Evolutionary conservation across 495 filamentous ascomycete species (phyloP).

Genomic region (Neurospora pannonica): DNA sequence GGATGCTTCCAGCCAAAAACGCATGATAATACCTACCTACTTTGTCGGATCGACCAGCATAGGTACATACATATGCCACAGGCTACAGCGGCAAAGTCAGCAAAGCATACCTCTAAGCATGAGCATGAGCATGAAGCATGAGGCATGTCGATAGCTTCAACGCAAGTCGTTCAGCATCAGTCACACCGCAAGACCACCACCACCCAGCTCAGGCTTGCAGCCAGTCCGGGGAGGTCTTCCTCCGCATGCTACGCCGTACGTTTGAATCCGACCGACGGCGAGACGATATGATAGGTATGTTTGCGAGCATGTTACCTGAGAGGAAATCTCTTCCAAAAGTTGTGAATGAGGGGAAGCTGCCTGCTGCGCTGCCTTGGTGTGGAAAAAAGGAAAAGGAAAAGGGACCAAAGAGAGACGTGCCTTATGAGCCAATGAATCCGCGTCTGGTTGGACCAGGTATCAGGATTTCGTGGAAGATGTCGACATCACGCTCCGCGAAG

Average conservation of each 20-base stretch:
- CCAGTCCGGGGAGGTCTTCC: not conserved
- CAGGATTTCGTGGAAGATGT: not conserved
- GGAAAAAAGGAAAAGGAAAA: not conserved
- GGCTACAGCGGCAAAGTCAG: not conserved
- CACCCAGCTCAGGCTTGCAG: not conserved
- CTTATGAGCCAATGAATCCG: not conserved
- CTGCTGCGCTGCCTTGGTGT: not conserved
- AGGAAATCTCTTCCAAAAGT: not conserved
- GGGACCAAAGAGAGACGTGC: not conserved
- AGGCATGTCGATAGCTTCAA: not conserved
- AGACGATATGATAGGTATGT: not conserved
- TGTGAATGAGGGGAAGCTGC: not conserved
- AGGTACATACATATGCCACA: not conserved
- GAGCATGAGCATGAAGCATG: not conserved
- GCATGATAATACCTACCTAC: not conserved
- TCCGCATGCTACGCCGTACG: not conserved
- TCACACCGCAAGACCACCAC: not conserved
- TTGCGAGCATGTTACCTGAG: not conserved
- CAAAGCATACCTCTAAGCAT: not conserved
- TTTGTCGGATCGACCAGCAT: not conserved
- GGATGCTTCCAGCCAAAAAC: not conserved
- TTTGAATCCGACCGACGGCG: not conserved
- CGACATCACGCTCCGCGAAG: not conserved
- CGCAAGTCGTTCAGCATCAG: not conserved
- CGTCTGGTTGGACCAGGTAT: not conserved